Conservation (phyloP, 2,329 filamentous ascomycete species). For the Fusarium oxysporum region DNA sequence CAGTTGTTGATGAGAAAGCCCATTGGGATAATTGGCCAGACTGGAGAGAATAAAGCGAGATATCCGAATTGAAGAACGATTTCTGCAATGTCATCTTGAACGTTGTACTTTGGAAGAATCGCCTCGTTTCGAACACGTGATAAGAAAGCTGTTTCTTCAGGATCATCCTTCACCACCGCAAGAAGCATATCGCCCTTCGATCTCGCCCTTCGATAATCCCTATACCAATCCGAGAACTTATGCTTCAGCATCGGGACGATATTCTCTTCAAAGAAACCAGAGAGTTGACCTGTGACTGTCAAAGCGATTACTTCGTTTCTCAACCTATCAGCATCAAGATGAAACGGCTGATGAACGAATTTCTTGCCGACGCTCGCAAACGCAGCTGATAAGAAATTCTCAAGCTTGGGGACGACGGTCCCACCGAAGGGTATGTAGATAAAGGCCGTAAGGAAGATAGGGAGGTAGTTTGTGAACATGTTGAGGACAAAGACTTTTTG, state of each 20-base stretch:
- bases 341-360: slow-evolving; percentile 67
- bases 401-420: slow-evolving; percentile 74
- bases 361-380: slow-evolving; percentile 56
- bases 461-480: slow-evolving; percentile 84
- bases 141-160: slow-evolving; percentile 73
- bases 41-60: slow-evolving; percentile 77
- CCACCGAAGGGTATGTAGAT: slow-evolving; percentile 82
- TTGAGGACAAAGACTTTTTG: slow-evolving; percentile 82
- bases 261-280: slow-evolving; percentile 78
- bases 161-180: slow-evolving; percentile 64
- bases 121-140: slow-evolving; percentile 73
- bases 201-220: slow-evolving; percentile 51
- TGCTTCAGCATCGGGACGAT: slow-evolving; percentile 77
- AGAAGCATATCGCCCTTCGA: slow-evolving; percentile 59
- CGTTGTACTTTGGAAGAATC: slow-evolving; percentile 75
- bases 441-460: slow-evolving; percentile 81
- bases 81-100: slow-evolving; percentile 78
- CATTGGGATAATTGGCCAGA: slow-evolving; percentile 79
- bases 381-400: slow-evolving; percentile 67
- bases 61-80: slow-evolving; percentile 82
- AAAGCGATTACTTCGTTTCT: slow-evolving; percentile 81
- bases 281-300: slow-evolving; percentile 77
- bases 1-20: slow-evolving; percentile 82
- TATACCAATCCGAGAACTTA: slow-evolving; percentile 60
- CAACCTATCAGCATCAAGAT: slow-evolving; percentile 73